phyloP scores from a whole-genome alignment of 2,329 filamentous ascomycete species.

The Phaeophleospora eucalypticola region DNA sequence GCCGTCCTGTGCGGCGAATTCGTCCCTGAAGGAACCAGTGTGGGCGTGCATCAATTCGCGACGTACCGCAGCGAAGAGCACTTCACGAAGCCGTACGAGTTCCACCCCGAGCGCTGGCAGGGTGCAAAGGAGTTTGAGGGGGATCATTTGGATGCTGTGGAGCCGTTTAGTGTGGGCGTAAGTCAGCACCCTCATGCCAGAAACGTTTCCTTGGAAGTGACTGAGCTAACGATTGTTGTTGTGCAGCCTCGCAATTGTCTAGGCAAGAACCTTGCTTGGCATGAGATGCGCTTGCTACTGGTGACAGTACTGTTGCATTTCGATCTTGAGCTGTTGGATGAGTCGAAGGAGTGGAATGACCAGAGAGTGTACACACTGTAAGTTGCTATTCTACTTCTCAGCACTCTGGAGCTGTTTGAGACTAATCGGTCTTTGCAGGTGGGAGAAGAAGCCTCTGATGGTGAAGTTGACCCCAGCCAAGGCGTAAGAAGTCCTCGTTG shows the following conservation, averaged over 20 bases:
- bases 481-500: too few species aligned
- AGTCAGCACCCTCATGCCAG: too few species aligned
- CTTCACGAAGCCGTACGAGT: conserved; percentile 25
- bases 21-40: conserved; percentile 16
- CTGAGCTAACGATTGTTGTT: neutral
- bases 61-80: conserved; percentile 7
- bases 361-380: conserved; percentile 29
- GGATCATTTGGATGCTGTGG: conserved; percentile 21
- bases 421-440: neutral
- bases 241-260: conserved; percentile 19
- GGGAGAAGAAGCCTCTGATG: conserved; percentile 12
- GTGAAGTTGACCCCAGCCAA: conserved; percentile 4
- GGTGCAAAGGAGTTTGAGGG: conserved; percentile 19
- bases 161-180: conserved; percentile 26
- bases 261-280: conserved; percentile 34
- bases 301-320: conserved; percentile 10
- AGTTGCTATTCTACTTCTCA: too few species aligned
- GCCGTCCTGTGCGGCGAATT: conserved; percentile 15
- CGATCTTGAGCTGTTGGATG: conserved; percentile 18
- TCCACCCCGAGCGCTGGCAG: conserved; percentile 33
- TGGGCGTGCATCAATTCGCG: conserved; percentile 13
- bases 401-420: too few species aligned
- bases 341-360: conserved; percentile 29
- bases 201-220: conserved; percentile 20
- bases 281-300: conserved; percentile 26